A percentile compares a stretch with the other conserved stretches of the same genome.
phyloP scores from a whole-genome alignment of 169 alveolate genomes.

The Cryptosporidium tyzzeri region DNA sequence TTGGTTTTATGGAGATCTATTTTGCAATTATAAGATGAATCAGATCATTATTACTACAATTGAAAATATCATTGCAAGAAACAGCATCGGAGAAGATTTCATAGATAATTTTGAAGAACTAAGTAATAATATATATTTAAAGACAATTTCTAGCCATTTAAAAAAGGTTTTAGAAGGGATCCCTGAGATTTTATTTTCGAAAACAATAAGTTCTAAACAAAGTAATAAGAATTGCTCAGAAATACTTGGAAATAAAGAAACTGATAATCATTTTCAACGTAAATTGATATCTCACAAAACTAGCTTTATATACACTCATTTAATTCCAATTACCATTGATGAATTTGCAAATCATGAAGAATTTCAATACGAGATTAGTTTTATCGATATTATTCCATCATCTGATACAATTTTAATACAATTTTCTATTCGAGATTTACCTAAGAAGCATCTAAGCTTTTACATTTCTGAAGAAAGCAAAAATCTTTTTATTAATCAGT shows the following conservation, averaged over 20 bases:
- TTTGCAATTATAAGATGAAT: neutral
- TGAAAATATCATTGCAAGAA: slow-evolving; percentile 1
- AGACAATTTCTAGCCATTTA: neutral
- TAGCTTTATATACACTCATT: neutral
- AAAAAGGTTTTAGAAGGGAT: neutral
- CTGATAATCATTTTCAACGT: neutral
- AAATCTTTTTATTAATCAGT: neutral
- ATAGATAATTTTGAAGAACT: neutral
- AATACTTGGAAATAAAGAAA: neutral
- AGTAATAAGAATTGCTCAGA: neutral
- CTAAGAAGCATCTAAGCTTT: slow-evolving; percentile 28
- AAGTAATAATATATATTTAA: slow-evolving; percentile 1
- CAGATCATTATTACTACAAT: slow-evolving; percentile 16
- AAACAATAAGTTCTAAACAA: neutral
- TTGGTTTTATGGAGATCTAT: slow-evolving; percentile 17
- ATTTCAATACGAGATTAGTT: neutral
- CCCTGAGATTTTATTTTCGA: neutral
- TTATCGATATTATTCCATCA: slow-evolving; percentile 9
- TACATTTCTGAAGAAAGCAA: neutral
- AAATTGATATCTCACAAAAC: neutral
- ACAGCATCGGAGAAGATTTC: neutral
- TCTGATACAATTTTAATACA: slow-evolving; percentile 28
- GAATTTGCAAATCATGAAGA: neutral
- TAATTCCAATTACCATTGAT: neutral
- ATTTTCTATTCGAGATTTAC: neutral